Conservation (phyloP, 495 filamentous ascomycete species). For the Sphaerosporella brunnea region DNA sequence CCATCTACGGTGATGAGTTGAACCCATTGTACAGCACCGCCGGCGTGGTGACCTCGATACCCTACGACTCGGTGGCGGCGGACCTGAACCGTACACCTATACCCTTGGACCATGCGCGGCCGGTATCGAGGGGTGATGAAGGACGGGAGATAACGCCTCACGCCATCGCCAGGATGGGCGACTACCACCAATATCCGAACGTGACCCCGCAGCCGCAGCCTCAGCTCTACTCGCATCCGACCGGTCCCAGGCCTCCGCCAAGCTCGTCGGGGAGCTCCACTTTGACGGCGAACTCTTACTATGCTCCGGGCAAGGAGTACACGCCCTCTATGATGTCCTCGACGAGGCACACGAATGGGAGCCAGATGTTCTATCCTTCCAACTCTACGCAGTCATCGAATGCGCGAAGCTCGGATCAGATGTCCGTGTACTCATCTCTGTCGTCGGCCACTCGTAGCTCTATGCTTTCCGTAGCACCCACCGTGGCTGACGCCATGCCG, state of each 20-base stretch:
- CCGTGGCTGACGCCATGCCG: constrained; percentile 37
- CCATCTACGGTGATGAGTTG: background rate
- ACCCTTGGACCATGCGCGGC: constrained; percentile 43
- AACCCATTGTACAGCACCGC: constrained; percentile 46
- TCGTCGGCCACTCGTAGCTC: constrained; percentile 32
- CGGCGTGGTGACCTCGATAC: constrained; percentile 78
- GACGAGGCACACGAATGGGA: constrained; percentile 31
- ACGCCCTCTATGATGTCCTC: background rate
- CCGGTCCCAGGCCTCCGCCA: constrained; percentile 53
- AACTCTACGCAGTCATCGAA: constrained; percentile 48
- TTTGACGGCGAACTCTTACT: constrained; percentile 5
- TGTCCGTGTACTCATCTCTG: constrained; percentile 24
- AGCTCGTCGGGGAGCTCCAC: constrained; percentile 14
- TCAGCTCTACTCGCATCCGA: constrained; percentile 35
- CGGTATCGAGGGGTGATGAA: constrained; percentile 49
- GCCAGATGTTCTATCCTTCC: constrained; percentile 45
- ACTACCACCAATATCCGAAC: constrained; percentile 81
- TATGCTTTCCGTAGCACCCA: constrained; percentile 30
- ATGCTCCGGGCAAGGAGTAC: constrained; percentile 3
- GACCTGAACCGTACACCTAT: constrained; percentile 52
- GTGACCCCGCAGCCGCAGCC: constrained; percentile 35
- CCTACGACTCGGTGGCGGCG: constrained; percentile 57
- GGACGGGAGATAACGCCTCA: constrained; percentile 22
- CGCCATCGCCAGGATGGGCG: constrained; percentile 32
- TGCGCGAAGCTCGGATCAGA: constrained; percentile 39